Evolutionary conservation across 345 rosid species (phyloP).

Genomic region (Eucalyptus regnans): DNA sequence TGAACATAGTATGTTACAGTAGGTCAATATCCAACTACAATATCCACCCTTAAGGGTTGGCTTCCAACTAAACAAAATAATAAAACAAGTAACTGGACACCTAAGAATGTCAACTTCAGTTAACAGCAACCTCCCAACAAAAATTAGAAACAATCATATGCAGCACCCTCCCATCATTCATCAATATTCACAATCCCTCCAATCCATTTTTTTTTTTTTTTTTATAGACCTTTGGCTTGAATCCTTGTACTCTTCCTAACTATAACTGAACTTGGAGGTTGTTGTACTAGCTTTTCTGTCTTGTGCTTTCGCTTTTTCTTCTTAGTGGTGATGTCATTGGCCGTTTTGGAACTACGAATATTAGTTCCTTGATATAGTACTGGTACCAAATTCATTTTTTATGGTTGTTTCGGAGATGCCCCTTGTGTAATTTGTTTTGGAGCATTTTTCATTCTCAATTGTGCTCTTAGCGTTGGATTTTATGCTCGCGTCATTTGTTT

Average conservation of each 20-base stretch:
- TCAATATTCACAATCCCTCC: neutral
- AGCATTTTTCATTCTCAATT: neutral
- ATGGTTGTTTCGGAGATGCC: neutral
- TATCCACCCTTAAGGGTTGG: neutral
- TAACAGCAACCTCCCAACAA: neutral
- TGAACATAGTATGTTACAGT: neutral
- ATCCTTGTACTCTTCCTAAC: neutral
- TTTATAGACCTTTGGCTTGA: neutral
- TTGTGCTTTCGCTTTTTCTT: neutral
- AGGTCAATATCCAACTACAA: neutral
- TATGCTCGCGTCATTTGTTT: neutral
- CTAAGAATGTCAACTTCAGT: no score
- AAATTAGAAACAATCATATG: neutral
- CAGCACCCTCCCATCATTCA: neutral
- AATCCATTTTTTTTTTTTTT: neutral
- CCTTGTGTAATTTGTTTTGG: neutral
- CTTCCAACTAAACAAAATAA: neutral
- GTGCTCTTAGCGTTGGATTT: neutral
- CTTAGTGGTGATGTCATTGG: neutral
- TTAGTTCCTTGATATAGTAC: neutral
- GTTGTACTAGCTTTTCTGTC: neutral
- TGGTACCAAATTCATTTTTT: no score
- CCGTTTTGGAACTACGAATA: neutral
- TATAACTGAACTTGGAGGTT: neutral
- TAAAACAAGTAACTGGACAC: rapidly evolving